Evolutionary conservation across 441 rosid genomes (phyloP), one percentile per base, ranked within the genome.

Genomic region (Erodium trifolium): DNA sequence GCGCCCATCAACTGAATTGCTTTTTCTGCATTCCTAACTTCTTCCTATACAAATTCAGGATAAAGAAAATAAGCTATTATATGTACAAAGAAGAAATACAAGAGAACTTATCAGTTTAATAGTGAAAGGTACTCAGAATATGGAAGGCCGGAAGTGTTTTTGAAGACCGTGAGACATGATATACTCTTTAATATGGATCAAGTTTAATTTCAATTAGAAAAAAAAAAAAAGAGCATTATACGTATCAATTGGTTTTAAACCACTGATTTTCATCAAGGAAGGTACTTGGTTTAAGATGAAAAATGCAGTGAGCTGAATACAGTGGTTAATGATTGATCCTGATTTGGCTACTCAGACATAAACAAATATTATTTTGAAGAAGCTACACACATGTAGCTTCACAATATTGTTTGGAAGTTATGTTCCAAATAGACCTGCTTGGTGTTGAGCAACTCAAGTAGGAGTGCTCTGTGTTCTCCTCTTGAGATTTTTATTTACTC

Each of bases 1-100:
- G 89, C 95, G 27, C 99, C 99, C 89, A 93, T 81, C 51, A 83
- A 75, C 66, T 78, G 81, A 77, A 89, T 81, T 68, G 99, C 95
- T 77, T 77, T 89, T 75, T 86, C 88, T 5, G 95, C 96, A 72
- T 76, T 87, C 78, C 73, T 81, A 51, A 91, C 89, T 82, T 93
- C 99, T 62, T 80, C 92, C 96, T 93, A 82, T 68, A 65, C 53
- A 71, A 65, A 72, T 7, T 65, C 43, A 71, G 31, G 66, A 76
- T 19, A 27, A 27, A 45, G 62, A 65, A 71, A 64, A 27, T 39
- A 35, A 65, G 66, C 27, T 57, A 57, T 2, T 9, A 18, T 57
- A 18, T 17, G 6, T 6, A 55, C 23, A 55, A 5, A 55, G 16
- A 19, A 8, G 12, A 59, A 17, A 59, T 19, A 7, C 14, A 19